Conservation (phyloP, 2,329 filamentous ascomycete species). For the Penicillium sp. region DNA sequence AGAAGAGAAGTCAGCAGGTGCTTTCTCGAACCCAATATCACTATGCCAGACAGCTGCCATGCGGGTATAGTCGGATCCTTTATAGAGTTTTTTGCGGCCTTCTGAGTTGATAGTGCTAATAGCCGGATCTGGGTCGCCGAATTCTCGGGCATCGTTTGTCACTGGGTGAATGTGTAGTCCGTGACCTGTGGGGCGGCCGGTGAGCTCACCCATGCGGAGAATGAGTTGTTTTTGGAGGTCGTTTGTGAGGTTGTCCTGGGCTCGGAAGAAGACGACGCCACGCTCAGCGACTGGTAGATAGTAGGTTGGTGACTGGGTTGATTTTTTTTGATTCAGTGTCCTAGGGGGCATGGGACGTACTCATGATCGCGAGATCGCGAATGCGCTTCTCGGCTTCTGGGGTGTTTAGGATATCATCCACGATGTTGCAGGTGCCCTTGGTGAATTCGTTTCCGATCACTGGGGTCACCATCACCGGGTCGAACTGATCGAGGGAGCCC, state of each 20-base stretch:
- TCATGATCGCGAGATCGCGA: conserved; percentile 29
- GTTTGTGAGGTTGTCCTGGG: conserved; percentile 48
- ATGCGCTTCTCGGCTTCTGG: conserved; percentile 26
- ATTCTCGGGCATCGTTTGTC: conserved; percentile 48
- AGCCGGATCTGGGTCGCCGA: conserved; percentile 46
- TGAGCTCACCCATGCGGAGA: conserved; percentile 46
- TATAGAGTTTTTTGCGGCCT: conserved; percentile 39
- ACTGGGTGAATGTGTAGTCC: conserved; percentile 48
- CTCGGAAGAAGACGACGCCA: conserved; percentile 53
- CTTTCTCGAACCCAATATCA: conserved; percentile 47
- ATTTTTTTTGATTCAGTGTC: not conserved
- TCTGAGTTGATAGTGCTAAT: conserved; percentile 48
- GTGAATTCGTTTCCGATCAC: conserved; percentile 16
- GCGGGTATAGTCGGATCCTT: conserved; percentile 29
- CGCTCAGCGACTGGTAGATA: conserved; percentile 46
- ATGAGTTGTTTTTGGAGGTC: conserved; percentile 53
- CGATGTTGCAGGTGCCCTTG: conserved; percentile 11
- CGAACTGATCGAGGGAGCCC: conserved; percentile 8
- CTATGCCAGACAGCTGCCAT: conserved; percentile 45
- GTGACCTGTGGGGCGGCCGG: conserved; percentile 44
- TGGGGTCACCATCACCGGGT: conserved; percentile 12
- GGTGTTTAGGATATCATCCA: conserved; percentile 17
- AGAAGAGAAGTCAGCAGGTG: conserved; percentile 47
- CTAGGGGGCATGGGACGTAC: conserved; percentile 12
- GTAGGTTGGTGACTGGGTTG: not conserved